These are phyloP conservation scores for Piper betle DNA, from an alignment of 164 flowering plant genomes.

Conservation along the genomic window DNA sequence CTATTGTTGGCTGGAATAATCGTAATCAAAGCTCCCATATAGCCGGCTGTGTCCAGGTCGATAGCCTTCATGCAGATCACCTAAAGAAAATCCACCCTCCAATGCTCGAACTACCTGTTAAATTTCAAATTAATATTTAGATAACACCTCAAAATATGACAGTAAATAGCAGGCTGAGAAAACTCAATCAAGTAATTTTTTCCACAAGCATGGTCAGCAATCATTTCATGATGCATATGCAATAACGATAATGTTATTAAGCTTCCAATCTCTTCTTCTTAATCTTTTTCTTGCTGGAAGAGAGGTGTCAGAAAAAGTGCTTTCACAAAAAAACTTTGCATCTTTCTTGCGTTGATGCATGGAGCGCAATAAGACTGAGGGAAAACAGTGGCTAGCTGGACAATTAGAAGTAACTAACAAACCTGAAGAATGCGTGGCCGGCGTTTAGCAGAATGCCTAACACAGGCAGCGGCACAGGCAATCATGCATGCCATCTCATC, in stretches of 20 bases:
- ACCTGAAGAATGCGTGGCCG: constrained; percentile 95
- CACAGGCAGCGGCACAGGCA: constrained; percentile 87
- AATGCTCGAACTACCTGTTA: constrained; percentile 76
- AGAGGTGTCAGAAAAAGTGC: too few relatives aligned
- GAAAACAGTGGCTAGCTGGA: background rate
- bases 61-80: constrained; percentile 62
- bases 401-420: constrained; percentile 1
- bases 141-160: background rate
- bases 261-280: too few relatives aligned
- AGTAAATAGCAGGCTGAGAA: too few relatives aligned
- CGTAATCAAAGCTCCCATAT: constrained; percentile 25
- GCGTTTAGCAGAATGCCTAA: constrained; percentile 79
- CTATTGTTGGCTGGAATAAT: constrained; percentile 49
- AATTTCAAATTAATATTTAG: constrained; percentile 25
- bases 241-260: too few relatives aligned
- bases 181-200: too few relatives aligned
- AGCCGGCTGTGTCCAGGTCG: constrained; percentile 61
- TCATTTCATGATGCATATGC: too few relatives aligned
- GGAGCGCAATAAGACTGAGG: background rate
- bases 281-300: too few relatives aligned
- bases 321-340: too few relatives aligned
- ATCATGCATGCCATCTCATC: constrained; percentile 78
- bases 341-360: too few relatives aligned
- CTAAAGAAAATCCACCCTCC: constrained; percentile 73
- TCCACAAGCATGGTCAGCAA: too few relatives aligned